These are phyloP conservation scores for Cucurbitaria berberidis DNA, from an alignment of 2,329 filamentous ascomycete species.

Conservation along the genomic window DNA sequence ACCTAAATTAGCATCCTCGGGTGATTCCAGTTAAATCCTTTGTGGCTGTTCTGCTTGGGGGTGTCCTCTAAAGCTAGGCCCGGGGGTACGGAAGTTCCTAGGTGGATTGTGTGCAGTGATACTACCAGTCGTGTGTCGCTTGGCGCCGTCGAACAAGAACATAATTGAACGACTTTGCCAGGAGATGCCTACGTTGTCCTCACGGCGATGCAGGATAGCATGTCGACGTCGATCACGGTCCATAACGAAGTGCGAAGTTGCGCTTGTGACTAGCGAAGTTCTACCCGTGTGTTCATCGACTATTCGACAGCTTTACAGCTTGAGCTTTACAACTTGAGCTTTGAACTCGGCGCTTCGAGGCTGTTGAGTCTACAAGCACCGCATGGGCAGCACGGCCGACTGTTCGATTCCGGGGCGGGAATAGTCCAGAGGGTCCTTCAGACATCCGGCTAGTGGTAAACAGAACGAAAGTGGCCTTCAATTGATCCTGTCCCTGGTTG, in stretches of 20 bases:
- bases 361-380: conserved; percentile 39
- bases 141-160: conserved; percentile 30
- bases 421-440: conserved; percentile 4
- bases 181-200: conserved; percentile 29
- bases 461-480: conserved; percentile 30
- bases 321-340: conserved; percentile 34
- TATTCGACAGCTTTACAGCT: conserved; percentile 34
- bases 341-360: conserved; percentile 31
- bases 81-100: neutral
- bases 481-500: conserved; percentile 22
- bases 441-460: conserved; percentile 13
- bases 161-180: conserved; percentile 37
- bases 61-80: neutral
- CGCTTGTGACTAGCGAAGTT: conserved; percentile 27
- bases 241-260: conserved; percentile 23
- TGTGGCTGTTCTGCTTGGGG: neutral
- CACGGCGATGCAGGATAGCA: conserved; percentile 21
- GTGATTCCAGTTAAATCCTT: neutral
- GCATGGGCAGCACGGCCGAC: conserved; percentile 29
- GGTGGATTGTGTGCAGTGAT: conserved; percentile 11
- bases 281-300: conserved; percentile 33
- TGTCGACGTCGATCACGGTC: conserved; percentile 15
- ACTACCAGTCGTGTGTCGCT: conserved; percentile 21
- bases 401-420: conserved; percentile 11
- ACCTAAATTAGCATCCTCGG: conserved; percentile 8